Percentiles rank a stretch among this genome's conserved stretches.
Conservation (phyloP, 2,329 filamentous ascomycete genomes). For the Pestalotiopsis sp. region DNA sequence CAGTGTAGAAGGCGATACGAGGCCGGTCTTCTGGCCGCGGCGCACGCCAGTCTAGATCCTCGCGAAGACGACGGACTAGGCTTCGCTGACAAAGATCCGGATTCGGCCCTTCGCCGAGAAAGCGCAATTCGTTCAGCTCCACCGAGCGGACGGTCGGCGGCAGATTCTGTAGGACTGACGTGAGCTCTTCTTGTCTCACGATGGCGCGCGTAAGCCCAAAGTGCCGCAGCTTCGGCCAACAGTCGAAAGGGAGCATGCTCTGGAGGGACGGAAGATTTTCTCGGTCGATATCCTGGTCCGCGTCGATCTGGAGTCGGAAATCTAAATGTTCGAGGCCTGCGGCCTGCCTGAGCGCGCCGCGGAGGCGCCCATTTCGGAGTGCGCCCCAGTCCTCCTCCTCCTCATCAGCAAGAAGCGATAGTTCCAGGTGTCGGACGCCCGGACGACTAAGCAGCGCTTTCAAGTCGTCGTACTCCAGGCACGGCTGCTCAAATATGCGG, state of each 20-base stretch:
- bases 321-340: not conserved
- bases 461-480: not conserved
- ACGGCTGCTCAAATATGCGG: not conserved
- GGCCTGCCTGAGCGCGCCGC: not conserved
- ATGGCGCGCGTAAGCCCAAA: not conserved
- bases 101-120: not conserved
- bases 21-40: not conserved
- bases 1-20: not conserved
- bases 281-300: not conserved
- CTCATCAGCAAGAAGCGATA: not conserved
- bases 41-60: not conserved
- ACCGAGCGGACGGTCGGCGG: not conserved
- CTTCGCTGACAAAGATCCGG: not conserved
- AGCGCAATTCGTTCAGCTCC: not conserved
- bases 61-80: not conserved
- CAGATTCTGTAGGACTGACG: not conserved
- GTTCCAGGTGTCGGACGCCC: not conserved
- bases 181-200: not conserved
- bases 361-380: not conserved
- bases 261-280: not conserved
- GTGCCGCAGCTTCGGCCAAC: not conserved
- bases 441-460: not conserved
- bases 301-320: not conserved
- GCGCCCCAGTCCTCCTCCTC: not conserved
- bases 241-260: not conserved